phyloP scores from a whole-genome alignment of 2,329 filamentous ascomycete genomes.

The Scedosporium dehoogii region DNA sequence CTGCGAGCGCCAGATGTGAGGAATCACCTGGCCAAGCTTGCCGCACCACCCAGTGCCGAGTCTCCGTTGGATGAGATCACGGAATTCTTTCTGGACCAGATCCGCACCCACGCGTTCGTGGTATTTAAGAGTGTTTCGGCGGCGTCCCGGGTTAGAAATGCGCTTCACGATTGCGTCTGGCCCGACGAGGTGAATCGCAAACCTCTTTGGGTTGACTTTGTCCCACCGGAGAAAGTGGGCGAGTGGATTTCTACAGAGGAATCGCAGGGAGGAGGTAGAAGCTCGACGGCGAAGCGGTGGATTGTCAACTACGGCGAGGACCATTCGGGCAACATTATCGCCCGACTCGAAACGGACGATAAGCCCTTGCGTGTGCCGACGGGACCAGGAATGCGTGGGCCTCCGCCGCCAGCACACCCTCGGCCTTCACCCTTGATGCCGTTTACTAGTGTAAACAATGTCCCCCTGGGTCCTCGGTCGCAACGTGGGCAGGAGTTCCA shows the following conservation, averaged over 20 bases:
- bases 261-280: slow-evolving; percentile 29
- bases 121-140: slow-evolving; percentile 58
- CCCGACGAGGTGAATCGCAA: slow-evolving; percentile 80
- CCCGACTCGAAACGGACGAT: slow-evolving; percentile 32
- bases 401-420: slow-evolving; percentile 11
- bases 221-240: slow-evolving; percentile 63
- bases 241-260: slow-evolving; percentile 68
- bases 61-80: slow-evolving; percentile 43
- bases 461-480: slow-evolving; percentile 26
- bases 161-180: slow-evolving; percentile 73
- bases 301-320: slow-evolving; percentile 61
- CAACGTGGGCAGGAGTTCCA: slow-evolving; percentile 12
- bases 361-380: slow-evolving; percentile 1
- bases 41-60: slow-evolving; percentile 43
- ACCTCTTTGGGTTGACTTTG: slow-evolving; percentile 78
- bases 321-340: slow-evolving; percentile 42
- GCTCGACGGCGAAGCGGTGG: slow-evolving; percentile 42
- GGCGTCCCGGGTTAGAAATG: slow-evolving; percentile 66
- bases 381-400: slow-evolving; percentile 7
- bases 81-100: slow-evolving; percentile 69
- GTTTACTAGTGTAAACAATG: slow-evolving; percentile 20
- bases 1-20: slow-evolving; percentile 59
- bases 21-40: slow-evolving; percentile 59
- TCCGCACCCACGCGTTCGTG: slow-evolving; percentile 82
- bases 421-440: slow-evolving; percentile 12